A percentile compares a stretch with the other conserved stretches of the same genome.
phyloP scores from a whole-genome alignment of 768 basidiomycete genomes.

The Austroboletus festivus region DNA sequence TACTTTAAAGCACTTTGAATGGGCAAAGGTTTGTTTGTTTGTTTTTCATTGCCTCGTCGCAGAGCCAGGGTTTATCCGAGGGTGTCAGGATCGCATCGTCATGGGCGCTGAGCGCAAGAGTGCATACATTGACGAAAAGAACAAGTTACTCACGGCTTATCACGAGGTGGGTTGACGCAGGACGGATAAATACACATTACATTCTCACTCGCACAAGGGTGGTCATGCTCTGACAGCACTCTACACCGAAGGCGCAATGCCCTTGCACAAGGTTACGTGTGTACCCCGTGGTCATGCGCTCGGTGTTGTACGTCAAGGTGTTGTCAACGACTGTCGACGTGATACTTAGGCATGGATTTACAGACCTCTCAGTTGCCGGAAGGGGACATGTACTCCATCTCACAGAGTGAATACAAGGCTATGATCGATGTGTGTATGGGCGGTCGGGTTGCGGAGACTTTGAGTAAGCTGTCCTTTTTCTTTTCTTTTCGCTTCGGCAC shows the following conservation, averaged over 20 bases:
- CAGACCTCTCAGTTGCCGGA: conserved; percentile 79
- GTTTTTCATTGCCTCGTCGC: not conserved
- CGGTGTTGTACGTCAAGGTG: conserved; percentile 60
- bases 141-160: conserved; percentile 89
- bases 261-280: conserved; percentile 96
- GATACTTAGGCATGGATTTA: conserved; percentile 14
- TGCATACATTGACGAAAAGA: conserved; percentile 82
- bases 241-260: conserved; percentile 94
- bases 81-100: conserved; percentile 76
- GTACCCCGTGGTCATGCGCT: conserved; percentile 94
- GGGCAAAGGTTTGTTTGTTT: conserved; percentile 78
- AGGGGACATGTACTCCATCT: conserved; percentile 70
- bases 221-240: conserved; percentile 94
- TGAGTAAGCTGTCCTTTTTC: too few species aligned
- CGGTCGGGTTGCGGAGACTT: conserved; percentile 91
- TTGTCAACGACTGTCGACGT: not conserved
- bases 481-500: conserved; percentile 8
- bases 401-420: conserved; percentile 71
- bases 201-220: conserved; percentile 46
- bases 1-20: conserved; percentile 83
- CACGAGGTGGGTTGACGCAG: conserved; percentile 67
- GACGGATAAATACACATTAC: not conserved
- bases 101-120: conserved; percentile 97
- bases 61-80: not conserved
- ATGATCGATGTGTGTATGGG: conserved; percentile 91